Conservation (phyloP, 2,329 filamentous ascomycete species). For the Aspergillus quadrilineatus region DNA sequence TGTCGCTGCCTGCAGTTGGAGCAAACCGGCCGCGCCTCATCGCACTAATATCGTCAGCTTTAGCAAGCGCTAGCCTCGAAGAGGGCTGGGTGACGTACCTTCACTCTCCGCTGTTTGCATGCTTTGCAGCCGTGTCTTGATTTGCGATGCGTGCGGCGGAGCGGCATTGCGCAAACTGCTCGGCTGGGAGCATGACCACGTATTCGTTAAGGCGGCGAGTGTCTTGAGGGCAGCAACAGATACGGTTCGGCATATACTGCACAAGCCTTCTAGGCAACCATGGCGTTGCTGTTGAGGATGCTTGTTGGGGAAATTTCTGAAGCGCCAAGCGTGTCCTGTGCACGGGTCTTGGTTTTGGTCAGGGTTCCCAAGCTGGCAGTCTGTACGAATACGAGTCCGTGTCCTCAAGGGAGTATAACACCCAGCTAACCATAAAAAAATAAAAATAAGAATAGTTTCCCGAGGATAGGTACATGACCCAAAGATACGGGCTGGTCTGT, state of each 20-base stretch:
- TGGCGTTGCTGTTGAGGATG: neutral
- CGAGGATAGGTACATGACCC: too few species aligned
- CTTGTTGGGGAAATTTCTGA: too few species aligned
- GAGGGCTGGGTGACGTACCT: conserved; percentile 14
- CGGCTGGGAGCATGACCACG: neutral
- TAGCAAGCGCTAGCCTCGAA: neutral
- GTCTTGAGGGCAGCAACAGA: too few species aligned
- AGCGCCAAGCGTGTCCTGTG: too few species aligned
- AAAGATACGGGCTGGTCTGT: too few species aligned
- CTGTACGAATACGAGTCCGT: too few species aligned
- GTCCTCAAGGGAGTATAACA: too few species aligned
- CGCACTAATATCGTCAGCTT: conserved; percentile 17
- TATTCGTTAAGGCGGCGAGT: neutral
- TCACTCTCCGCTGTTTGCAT: conserved; percentile 26
- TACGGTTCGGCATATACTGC: neutral
- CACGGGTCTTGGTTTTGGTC: too few species aligned
- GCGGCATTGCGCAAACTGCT: conserved; percentile 7
- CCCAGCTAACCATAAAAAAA: too few species aligned
- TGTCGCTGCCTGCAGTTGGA: conserved; percentile 20
- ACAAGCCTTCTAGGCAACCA: neutral
- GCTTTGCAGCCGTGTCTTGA: conserved; percentile 25
- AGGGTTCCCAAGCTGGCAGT: too few species aligned
- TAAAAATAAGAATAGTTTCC: too few species aligned
- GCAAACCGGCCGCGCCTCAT: conserved; percentile 23
- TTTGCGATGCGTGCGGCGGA: conserved; percentile 24